Percentiles rank a stretch among this genome's conserved stretches.
These are phyloP conservation scores for Penicillium sp. DNA, from an alignment of 2,329 filamentous ascomycete genomes.

Conservation along the genomic window DNA sequence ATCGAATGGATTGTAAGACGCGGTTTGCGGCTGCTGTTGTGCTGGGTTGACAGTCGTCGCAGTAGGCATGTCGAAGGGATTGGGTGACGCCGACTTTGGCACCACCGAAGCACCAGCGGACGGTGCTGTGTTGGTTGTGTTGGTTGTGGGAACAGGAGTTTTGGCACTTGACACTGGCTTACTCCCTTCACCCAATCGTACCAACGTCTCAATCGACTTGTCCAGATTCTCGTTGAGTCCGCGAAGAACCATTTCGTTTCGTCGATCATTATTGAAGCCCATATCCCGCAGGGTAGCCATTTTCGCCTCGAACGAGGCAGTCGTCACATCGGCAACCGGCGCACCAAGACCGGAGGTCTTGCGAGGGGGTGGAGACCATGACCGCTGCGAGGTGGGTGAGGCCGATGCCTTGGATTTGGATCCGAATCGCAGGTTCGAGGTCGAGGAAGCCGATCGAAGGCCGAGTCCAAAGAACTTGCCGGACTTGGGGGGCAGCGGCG, in stretches of 20 bases:
- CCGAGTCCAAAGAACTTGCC: slow-evolving; percentile 64
- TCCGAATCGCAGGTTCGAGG: slow-evolving; percentile 63
- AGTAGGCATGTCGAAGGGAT: slow-evolving; percentile 65
- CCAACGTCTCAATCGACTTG: slow-evolving; percentile 78
- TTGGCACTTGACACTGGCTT: slow-evolving; percentile 55
- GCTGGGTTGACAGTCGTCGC: slow-evolving; percentile 33
- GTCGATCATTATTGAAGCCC: slow-evolving; percentile 83
- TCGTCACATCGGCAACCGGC: slow-evolving; percentile 56
- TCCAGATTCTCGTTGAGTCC: slow-evolving; percentile 83
- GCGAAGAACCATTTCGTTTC: slow-evolving; percentile 79
- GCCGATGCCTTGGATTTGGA: slow-evolving; percentile 53
- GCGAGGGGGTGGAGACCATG: slow-evolving; percentile 30
- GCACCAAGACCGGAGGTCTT: slow-evolving; percentile 62
- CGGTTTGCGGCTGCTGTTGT: slow-evolving; percentile 26
- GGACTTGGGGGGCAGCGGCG: slow-evolving; percentile 61
- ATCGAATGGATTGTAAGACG: slow-evolving; percentile 72
- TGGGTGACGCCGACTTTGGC: slow-evolving; percentile 57
- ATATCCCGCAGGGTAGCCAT: slow-evolving; percentile 78
- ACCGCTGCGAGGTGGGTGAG: slow-evolving; percentile 27
- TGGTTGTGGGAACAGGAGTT: slow-evolving; percentile 50
- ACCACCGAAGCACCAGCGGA: slow-evolving; percentile 22
- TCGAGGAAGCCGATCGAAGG: slow-evolving; percentile 69
- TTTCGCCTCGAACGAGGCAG: slow-evolving; percentile 66
- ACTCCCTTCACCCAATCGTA: slow-evolving; percentile 73
- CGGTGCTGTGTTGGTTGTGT: slow-evolving; percentile 22